Evolutionary conservation across 306 rosid species (phyloP), one percentile per base, ranked within the genome.

Genomic region (Acmispon strigosus): DNA sequence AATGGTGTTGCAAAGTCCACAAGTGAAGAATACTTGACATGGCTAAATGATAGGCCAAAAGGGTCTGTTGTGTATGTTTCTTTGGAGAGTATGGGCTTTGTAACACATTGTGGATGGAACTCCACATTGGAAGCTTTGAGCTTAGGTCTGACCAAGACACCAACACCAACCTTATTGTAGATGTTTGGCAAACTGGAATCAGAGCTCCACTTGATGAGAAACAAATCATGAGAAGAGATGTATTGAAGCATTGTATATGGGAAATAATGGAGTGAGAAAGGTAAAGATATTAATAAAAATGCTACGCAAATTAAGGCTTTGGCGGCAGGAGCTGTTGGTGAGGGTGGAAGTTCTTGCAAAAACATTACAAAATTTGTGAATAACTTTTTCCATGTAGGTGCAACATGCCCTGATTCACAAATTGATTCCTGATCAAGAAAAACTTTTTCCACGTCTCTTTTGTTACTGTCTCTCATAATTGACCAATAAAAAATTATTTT

Each of bases 41-140:
- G 86, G 89, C 73, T 81, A 19, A 42, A 66, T 22, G 42, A 49
- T 6, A 59, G 59, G 53, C 82, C 80, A 52, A 81, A 49, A 53
- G 60, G 76, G 8, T 77, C 81, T 7, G 76, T 77, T 62, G 45
- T 70, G 10, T 77, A 70, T 18, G 72, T 62, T 27, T 77, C 81
- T 0, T 77, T 69, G 11, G 76, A 72, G 2, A 77, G 66, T 52
- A 0, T 77, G 4, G 76, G 75, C 2, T 76, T 76, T 60, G 64
- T 76, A 34, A 76, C 80, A 11, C 80, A 76, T 49, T 68, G 80
- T 59, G 80, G 80, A 8, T 76, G 80, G 80, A 76, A 76, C 39
- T 76, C 80, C 0, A 59, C 62, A 8, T 59, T 68, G 7, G 80
- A 76, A 76, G 51, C 75, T 37, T 15, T 76, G 10, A 49, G 70